A percentile compares a stretch with the other conserved stretches of the same genome.
These are phyloP conservation scores for Nitzschia sp. DNA, from an alignment of 108 stramenopile species.

Conservation along the genomic window DNA sequence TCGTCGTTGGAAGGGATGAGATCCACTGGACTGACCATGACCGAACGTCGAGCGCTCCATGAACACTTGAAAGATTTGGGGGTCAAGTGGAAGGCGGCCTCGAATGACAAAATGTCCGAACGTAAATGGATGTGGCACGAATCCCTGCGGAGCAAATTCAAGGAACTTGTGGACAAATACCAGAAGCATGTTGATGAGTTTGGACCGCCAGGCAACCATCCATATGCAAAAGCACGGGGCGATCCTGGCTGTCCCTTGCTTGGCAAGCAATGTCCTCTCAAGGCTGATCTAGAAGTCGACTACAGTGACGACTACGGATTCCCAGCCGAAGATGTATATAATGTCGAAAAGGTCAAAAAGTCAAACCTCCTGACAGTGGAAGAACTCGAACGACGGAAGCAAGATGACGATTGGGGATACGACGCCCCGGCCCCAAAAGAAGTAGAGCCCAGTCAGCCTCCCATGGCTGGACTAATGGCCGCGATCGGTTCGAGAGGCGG, in stretches of 20 bases:
- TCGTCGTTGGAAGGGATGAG: conserved; percentile 41
- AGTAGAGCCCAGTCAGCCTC: not conserved
- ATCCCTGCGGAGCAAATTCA: conserved; percentile 35
- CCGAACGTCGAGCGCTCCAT: conserved; percentile 44
- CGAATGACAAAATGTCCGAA: conserved; percentile 38
- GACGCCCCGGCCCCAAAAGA: not conserved
- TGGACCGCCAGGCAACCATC: conserved; percentile 42
- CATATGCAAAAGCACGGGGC: conserved; percentile 24
- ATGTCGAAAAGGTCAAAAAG: conserved; percentile 21
- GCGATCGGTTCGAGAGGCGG: not conserved
- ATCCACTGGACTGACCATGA: conserved; percentile 43
- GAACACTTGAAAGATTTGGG: conserved; percentile 36
- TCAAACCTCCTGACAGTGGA: conserved; percentile 34
- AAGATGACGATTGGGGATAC: conserved; percentile 21
- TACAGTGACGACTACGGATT: conserved; percentile 45
- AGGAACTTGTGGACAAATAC: conserved; percentile 30
- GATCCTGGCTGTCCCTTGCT: conserved; percentile 38
- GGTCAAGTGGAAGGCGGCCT: conserved; percentile 26
- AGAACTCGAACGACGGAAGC: conserved; percentile 28
- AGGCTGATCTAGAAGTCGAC: conserved; percentile 26
- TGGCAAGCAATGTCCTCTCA: conserved; percentile 49
- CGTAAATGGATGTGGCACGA: conserved; percentile 49
- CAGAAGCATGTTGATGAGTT: conserved; percentile 37
- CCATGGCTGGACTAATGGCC: conserved; percentile 14
- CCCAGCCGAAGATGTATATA: conserved; percentile 26